These are phyloP conservation scores for Fomitiporia mediterranea DNA, from an alignment of 1,284 basidiomycete genomes.

Conservation along the genomic window DNA sequence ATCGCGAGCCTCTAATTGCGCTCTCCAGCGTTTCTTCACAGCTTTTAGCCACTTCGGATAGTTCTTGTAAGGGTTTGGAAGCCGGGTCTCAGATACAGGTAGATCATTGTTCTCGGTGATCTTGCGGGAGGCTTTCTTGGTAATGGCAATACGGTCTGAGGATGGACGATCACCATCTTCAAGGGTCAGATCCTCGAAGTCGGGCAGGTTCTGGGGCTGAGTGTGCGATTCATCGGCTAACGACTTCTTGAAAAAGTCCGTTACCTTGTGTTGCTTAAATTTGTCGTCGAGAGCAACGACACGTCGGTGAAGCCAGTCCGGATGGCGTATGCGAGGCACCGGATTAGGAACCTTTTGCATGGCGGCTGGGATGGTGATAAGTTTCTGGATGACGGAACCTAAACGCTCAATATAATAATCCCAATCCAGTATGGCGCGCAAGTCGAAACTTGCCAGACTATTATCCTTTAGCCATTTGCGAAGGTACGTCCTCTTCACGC, in stretches of 20 bases:
- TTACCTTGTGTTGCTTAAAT: constrained; percentile 97
- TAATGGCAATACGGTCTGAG: constrained; percentile 49
- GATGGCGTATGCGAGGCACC: constrained; percentile 93
- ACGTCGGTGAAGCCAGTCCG: constrained; percentile 94
- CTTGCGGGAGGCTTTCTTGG: constrained; percentile 38
- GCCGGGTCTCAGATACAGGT: constrained; percentile 27
- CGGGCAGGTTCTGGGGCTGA: constrained; percentile 35
- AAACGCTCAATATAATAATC: constrained; percentile 97
- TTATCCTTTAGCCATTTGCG: constrained; percentile 97
- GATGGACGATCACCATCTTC: constrained; percentile 26
- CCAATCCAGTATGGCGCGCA: constrained; percentile 97
- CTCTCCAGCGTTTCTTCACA: constrained; percentile 80
- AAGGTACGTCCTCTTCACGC: constrained; percentile 85
- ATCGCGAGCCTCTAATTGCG: constrained; percentile 45
- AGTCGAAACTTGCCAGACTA: constrained; percentile 82
- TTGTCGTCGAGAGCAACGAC: constrained; percentile 91
- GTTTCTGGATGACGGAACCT: constrained; percentile 97
- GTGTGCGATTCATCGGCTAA: constrained; percentile 29
- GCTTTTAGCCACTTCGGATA: constrained; percentile 82
- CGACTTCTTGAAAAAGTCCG: constrained; percentile 80
- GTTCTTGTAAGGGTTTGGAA: constrained; percentile 58
- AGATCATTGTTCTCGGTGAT: constrained; percentile 31
- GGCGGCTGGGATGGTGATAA: constrained; percentile 98
- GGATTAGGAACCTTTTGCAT: constrained; percentile 98
- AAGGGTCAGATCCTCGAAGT: constrained; percentile 68